Conservation (phyloP, 805 yeast genomes). For the Yarrowia sp. region DNA sequence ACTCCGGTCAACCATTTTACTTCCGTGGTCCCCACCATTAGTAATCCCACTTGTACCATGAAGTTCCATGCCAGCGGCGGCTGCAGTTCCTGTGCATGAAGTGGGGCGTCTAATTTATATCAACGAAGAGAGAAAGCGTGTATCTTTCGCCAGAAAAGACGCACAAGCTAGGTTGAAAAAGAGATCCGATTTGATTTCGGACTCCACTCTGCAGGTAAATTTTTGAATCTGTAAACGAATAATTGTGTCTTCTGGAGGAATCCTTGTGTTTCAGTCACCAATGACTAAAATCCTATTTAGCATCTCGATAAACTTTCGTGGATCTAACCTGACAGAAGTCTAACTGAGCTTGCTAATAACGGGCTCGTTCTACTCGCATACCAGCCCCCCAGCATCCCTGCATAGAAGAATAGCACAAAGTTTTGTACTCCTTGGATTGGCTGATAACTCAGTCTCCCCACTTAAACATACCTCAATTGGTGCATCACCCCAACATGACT, state of each 20-base stretch:
- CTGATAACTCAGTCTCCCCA: not conserved
- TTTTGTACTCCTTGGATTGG: not conserved
- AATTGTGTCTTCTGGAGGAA: not conserved
- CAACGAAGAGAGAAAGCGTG: not conserved
- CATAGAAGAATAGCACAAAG: not conserved
- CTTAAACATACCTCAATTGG: not conserved
- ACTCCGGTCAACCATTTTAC: not conserved
- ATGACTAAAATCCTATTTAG: conserved; percentile 2
- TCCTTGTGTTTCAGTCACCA: not conserved
- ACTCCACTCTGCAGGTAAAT: no score
- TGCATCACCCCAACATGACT: not conserved
- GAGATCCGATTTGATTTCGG: no score
- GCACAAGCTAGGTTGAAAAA: not conserved
- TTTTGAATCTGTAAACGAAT: no score
- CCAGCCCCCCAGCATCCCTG: no score
- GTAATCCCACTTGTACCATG: not conserved
- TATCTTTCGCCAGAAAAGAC: not conserved
- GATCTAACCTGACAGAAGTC: not conserved
- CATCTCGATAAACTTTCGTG: not conserved
- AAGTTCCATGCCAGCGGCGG: not conserved
- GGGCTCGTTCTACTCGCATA: not conserved
- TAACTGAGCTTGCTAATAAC: not conserved
- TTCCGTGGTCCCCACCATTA: not conserved
- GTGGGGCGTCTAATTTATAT: not conserved
- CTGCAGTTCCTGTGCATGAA: not conserved